Evolutionary conservation across 2,329 filamentous ascomycete genomes (phyloP).

Genomic region (Pezicula rhizophila): DNA sequence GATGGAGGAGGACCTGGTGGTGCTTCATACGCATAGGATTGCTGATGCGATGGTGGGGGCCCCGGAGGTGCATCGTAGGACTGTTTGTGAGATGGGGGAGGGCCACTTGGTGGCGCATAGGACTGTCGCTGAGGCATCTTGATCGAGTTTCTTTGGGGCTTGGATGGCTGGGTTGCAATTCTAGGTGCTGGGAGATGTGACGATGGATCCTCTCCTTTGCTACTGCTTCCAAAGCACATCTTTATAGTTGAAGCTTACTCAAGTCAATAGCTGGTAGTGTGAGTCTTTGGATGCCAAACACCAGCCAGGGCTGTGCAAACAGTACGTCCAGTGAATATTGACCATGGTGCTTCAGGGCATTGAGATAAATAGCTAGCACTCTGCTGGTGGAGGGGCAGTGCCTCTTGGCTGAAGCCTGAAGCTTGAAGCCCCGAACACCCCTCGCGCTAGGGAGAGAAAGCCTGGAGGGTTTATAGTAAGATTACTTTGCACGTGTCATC

Average conservation of each 20-base stretch:
- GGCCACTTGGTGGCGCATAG: conserved; percentile 27
- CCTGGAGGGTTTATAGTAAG: too few species aligned
- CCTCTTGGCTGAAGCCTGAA: neutral
- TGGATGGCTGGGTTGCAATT: conserved; percentile 15
- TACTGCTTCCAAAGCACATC: conserved; percentile 24
- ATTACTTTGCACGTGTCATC: too few species aligned
- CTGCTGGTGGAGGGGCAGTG: neutral
- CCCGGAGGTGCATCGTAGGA: conserved; percentile 30
- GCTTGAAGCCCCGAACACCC: too few species aligned
- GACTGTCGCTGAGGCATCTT: conserved; percentile 22
- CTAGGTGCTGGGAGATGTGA: conserved; percentile 10
- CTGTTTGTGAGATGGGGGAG: conserved; percentile 14
- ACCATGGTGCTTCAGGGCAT: neutral
- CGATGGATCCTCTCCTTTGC: conserved; percentile 17
- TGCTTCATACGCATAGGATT: conserved; percentile 16
- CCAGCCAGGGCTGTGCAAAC: neutral
- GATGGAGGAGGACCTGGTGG: conserved; percentile 19
- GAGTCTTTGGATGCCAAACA: too few species aligned
- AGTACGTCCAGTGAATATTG: conserved; percentile 1
- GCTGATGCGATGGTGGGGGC: conserved; percentile 24
- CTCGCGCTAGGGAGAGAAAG: too few species aligned
- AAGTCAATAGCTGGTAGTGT: too few species aligned
- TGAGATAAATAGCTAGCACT: neutral
- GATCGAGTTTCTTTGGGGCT: conserved; percentile 9
- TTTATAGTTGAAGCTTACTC: neutral